Evolutionary conservation across 2,329 filamentous ascomycete species (phyloP), one percentile per base, ranked within the genome.

Genomic region (Biscogniauxia mediterranea): DNA sequence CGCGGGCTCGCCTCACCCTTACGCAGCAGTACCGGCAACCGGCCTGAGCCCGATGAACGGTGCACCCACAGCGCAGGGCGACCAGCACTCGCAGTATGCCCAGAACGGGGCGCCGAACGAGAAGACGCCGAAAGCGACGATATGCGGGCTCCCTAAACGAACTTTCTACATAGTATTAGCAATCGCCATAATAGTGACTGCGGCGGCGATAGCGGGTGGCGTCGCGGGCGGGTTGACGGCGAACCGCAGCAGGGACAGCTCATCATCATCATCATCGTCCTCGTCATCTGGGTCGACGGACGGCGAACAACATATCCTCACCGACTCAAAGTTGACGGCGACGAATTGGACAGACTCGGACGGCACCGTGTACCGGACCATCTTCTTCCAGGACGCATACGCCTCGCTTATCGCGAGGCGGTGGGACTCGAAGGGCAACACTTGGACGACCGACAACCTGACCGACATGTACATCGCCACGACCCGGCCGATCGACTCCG

Each of bases 361-460:
- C 19, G 67, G 65, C 15, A 52, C 54, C 21, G 42, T 20, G 15
- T 66, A 69, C 32, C 56, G 69, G 28, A 64, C 59, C 19, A 66
- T 72, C 52, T 71, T 70, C 58, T 72, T 72, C 55, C 70, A 72
- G 57, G 70, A 72, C 52, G 54, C 62, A 0, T 60, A 61, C 54
- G 64, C 58, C 49, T 28, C 62, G 2, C 63, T 71, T 25, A 65
- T 72, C n/a, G 64, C 60, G 17, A 65, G 69, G n/a, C 64, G 66
- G 20, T 72, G 69, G 69, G 66, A 72, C 25, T 65, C 69, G n/a
- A 58, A 69, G 23, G 68, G 67, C 52, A 57, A 55, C 19, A 66
- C 65, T 3, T 71, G 70, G 70, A 61, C 55, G 51, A 71, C 69
- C 49, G 63, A 67, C 54, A 71, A 71, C 52, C 58, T 71, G 21